Percentiles rank a stretch among this genome's conserved stretches.
Conservation (phyloP, 2,329 filamentous ascomycete genomes). For the Dothideomycetes sp. region DNA sequence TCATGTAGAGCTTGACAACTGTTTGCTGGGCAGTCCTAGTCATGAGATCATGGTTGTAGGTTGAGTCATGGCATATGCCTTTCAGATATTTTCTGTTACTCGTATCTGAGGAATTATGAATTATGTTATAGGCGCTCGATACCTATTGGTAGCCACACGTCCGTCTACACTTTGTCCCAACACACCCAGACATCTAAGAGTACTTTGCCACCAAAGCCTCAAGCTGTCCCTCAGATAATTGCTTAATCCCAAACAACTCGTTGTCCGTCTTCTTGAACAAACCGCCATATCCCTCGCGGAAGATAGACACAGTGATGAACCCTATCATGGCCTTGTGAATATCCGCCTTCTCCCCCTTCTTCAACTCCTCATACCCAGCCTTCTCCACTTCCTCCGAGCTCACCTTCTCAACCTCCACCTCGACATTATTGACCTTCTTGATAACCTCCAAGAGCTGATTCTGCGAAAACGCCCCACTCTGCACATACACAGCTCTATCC, state of each 20-base stretch:
- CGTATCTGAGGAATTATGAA: too few species aligned
- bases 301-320: conserved; percentile 20
- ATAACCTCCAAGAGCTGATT: conserved; percentile 25
- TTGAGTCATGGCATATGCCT: too few species aligned
- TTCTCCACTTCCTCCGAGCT: conserved; percentile 19
- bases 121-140: too few species aligned
- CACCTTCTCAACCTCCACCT: conserved; percentile 9
- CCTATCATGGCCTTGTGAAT: conserved; percentile 14
- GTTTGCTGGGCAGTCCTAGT: too few species aligned
- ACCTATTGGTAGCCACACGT: too few species aligned
- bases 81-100: too few species aligned
- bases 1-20: too few species aligned
- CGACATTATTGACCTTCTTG: conserved; percentile 16
- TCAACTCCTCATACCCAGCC: conserved; percentile 16
- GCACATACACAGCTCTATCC: conserved; percentile 26
- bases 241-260: conserved; percentile 23
- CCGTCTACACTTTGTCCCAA: too few species aligned
- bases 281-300: conserved; percentile 19
- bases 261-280: conserved; percentile 24
- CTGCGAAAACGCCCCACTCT: conserved; percentile 23
- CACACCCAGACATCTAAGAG: too few species aligned
- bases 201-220: conserved; percentile 16
- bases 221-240: conserved; percentile 17
- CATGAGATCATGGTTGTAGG: too few species aligned
- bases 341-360: conserved; percentile 13